Evolutionary conservation across 176 grass and related monocot genomes (phyloP).

Genomic region (Olyra latifolia): DNA sequence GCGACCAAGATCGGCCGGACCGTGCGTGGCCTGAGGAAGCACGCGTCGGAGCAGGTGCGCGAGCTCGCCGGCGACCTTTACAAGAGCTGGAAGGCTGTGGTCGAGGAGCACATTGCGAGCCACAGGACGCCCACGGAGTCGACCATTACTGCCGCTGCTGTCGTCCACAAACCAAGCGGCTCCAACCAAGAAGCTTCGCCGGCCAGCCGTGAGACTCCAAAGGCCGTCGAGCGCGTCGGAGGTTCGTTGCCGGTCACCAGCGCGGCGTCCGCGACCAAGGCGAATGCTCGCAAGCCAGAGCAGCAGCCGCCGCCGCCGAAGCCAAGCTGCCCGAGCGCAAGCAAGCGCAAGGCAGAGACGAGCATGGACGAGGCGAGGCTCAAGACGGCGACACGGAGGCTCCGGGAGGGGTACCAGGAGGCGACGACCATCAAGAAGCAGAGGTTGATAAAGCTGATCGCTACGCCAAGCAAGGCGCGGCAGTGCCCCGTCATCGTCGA

Average conservation of each 20-base stretch:
- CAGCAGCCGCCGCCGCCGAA: no score
- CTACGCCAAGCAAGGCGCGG: background rate
- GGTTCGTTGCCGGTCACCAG: background rate
- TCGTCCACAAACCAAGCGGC: background rate
- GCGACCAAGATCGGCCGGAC: background rate
- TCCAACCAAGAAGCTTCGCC: background rate
- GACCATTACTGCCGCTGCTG: background rate
- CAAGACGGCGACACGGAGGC: background rate
- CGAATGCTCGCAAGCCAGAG: no score
- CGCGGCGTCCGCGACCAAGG: background rate
- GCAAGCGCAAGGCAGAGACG: constrained; percentile 19
- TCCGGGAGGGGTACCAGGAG: background rate
- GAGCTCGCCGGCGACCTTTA: background rate
- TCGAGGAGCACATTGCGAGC: background rate
- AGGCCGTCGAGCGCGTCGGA: background rate
- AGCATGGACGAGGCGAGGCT: constrained; percentile 21
- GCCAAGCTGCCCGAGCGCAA: background rate
- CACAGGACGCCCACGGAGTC: background rate
- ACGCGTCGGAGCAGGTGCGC: background rate
- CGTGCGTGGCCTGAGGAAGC: background rate
- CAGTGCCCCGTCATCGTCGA: background rate
- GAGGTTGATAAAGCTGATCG: background rate
- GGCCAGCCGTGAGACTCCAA: background rate
- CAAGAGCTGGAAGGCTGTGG: background rate
- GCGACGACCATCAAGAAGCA: background rate